Percentiles rank a stretch among this genome's conserved stretches.
phyloP scores from a whole-genome alignment of 345 rosid genomes.

The Kandelia obovata region DNA sequence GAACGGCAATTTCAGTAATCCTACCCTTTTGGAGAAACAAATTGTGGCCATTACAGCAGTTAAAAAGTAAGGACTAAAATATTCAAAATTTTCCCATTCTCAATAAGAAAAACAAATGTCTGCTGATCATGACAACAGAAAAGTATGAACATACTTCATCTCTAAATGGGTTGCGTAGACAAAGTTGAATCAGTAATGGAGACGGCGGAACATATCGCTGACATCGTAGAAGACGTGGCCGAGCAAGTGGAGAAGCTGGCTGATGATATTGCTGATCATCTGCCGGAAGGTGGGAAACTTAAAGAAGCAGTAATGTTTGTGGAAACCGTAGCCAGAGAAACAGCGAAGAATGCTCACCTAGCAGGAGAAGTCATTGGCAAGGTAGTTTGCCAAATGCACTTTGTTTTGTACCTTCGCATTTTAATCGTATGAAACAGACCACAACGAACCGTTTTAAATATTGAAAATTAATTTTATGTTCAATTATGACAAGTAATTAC shows the following conservation, averaged over 20 bases:
- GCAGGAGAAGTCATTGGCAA: constrained; percentile 42
- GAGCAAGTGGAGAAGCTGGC: constrained; percentile 51
- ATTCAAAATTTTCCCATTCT: too few relatives aligned
- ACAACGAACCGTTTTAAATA: too few relatives aligned
- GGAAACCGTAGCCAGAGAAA: constrained; percentile 40
- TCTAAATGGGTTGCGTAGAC: constrained; percentile 19
- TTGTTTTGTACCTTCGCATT: neutral
- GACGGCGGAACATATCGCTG: constrained; percentile 33
- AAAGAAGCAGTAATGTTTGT: constrained; percentile 19
- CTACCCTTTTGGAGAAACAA: constrained; percentile 41
- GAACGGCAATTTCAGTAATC: constrained; percentile 35
- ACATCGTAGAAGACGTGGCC: constrained; percentile 43
- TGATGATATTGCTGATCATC: constrained; percentile 37
- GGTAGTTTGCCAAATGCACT: constrained; percentile 20
- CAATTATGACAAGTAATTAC: too few relatives aligned
- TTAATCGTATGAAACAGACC: too few relatives aligned
- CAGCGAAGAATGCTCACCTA: constrained; percentile 35
- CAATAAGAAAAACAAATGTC: too few relatives aligned
- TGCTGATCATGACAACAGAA: too few relatives aligned
- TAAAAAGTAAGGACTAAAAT: constrained; percentile 31
- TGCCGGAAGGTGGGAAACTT: constrained; percentile 46
- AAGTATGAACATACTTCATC: neutral
- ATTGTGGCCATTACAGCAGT: constrained; percentile 34
- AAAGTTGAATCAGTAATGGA: constrained; percentile 32
- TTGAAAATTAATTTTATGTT: too few relatives aligned